These are phyloP conservation scores for sunflower (Helianthus annuus) DNA, from an alignment of 129 eudicot genomes.

Conservation along the genomic window DNA sequence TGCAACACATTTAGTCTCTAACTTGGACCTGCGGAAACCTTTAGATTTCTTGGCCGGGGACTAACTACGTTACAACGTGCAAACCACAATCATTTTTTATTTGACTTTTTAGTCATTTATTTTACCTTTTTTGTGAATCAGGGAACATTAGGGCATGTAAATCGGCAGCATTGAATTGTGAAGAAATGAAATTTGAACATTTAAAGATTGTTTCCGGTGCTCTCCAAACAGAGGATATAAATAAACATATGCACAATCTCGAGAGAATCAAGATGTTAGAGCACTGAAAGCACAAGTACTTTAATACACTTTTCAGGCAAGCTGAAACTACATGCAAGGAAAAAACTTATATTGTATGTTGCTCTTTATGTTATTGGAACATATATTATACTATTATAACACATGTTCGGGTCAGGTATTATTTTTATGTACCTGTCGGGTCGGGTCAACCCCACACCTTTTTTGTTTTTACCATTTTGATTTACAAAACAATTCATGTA, in stretches of 20 bases:
- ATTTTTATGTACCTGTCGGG: no score
- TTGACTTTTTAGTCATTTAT: neutral
- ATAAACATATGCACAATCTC: constrained; percentile 65
- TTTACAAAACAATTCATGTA: no score
- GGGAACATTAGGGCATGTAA: constrained; percentile 82
- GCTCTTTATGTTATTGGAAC: neutral
- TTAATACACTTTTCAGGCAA: neutral
- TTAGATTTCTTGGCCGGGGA: no score
- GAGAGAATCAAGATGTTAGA: constrained; percentile 77
- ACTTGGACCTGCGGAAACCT: no score
- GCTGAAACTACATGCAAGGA: neutral
- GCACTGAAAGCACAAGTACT: constrained; percentile 37
- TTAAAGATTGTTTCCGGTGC: constrained; percentile 52
- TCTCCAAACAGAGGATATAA: constrained; percentile 45
- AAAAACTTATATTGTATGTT: neutral
- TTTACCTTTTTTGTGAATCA: constrained; percentile 14
- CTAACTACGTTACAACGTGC: no score
- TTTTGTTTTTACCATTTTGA: no score
- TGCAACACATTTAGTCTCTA: no score
- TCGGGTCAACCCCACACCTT: no score
- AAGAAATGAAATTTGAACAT: constrained; percentile 66
- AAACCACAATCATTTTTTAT: no score
- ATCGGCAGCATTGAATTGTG: constrained; percentile 83
- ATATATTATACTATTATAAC: no score
- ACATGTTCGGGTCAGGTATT: no score